Base-by-base conservation (phyloP, 768 basidiomycete genomes). In the Butyriboletus loyo region DNA sequence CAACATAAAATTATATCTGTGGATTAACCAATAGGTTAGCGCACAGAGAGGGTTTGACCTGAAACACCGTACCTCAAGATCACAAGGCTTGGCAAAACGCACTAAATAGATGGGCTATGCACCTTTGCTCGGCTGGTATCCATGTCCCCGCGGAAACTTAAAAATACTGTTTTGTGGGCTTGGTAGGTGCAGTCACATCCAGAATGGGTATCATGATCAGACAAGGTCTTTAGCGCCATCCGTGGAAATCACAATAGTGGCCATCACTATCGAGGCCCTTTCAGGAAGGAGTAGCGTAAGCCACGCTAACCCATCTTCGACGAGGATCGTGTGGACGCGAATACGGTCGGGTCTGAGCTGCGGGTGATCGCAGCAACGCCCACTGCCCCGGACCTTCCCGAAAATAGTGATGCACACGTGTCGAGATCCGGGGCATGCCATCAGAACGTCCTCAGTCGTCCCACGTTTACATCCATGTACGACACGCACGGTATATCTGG, bases 281-380 rank as follows among this genome's bases (percentile, higher is more conserved):
- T 35, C 14, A 34, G 19, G 53, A 52, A 36, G 17, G 10, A 11
- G 1, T 52, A 40, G 15, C 43, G 46, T 56, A 49, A 50, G 25
- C 4, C 8, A 31, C 27, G 15, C 7, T 17, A 7, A 31, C 2
- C 6, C 13, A 9, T 15, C 27, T 21, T 42, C 44, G 53, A 39
- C 10, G 41, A 30, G 30, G n/a, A 21, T 19, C 27, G 17, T 7
- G 21, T 13, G 13, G 14, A 37, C 19, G 11, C 6, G 37, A 35
- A 34, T 15, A 41, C 15, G 24, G 41, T 21, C 27, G 24, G 19
- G 36, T 13, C 22, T 36, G 31, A 43, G 17, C 45, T 3, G 22
- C 9, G 7, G 36, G 22, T 25, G 36, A 60, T 56, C n/a, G n/a
- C n/a, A n/a, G n/a, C n/a, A n/a, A 22, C 40, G 32, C 42, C 27